Percentiles rank a stretch among this genome's conserved stretches.
Evolutionary conservation across 2,329 filamentous ascomycete genomes (phyloP).

Genomic region (Penicillium rolfsii): DNA sequence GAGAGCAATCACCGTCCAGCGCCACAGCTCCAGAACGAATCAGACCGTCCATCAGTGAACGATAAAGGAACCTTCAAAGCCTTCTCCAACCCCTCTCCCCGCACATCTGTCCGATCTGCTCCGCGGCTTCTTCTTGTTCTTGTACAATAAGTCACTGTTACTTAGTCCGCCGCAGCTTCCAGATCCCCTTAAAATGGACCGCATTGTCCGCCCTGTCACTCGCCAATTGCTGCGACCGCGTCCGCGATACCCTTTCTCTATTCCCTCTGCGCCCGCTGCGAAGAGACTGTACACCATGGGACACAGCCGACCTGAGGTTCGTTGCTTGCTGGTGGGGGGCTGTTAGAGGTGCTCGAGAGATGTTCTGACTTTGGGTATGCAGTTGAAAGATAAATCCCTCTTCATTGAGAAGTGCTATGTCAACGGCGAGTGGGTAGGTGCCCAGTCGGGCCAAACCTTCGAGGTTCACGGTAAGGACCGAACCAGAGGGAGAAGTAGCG

Average conservation of each 20-base stretch:
- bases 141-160: slow-evolving; percentile 10
- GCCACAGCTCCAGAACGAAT: not conserved
- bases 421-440: slow-evolving; percentile 88
- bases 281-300: slow-evolving; percentile 48
- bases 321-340: slow-evolving; percentile 10
- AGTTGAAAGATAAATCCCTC: slow-evolving; percentile 79
- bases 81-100: slow-evolving; percentile 24
- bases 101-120: slow-evolving; percentile 22
- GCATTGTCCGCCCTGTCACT: slow-evolving; percentile 40
- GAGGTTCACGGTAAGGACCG: slow-evolving; percentile 68
- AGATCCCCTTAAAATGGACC: slow-evolving; percentile 36
- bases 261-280: slow-evolving; percentile 37
- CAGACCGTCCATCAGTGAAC: slow-evolving; percentile 5
- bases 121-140: slow-evolving; percentile 12
- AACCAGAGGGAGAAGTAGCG: not conserved
- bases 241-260: slow-evolving; percentile 40
- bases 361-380: not conserved
- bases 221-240: slow-evolving; percentile 42
- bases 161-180: slow-evolving; percentile 8
- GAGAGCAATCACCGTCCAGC: slow-evolving; percentile 29
- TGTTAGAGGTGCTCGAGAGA: not conserved
- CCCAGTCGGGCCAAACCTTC: slow-evolving; percentile 88
- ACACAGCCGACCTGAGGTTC: slow-evolving; percentile 46
- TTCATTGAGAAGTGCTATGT: slow-evolving; percentile 85
- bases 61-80: slow-evolving; percentile 18